Base-by-base conservation (phyloP, 176 grass and related monocot genomes). In the Oryza glaberrima region DNA sequence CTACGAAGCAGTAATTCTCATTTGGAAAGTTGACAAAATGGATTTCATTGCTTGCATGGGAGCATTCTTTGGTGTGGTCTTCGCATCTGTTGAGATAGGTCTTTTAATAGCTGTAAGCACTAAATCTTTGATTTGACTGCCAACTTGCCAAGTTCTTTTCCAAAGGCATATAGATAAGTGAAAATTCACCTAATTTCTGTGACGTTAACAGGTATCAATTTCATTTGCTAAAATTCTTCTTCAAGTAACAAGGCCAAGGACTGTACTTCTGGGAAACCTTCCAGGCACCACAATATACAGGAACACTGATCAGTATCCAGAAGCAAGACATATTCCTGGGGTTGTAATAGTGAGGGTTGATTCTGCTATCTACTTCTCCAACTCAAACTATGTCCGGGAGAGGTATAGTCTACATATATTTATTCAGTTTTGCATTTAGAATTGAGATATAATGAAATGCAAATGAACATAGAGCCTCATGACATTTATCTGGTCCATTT, bases 31-130 rank as follows among this genome's bases (percentile, higher is more conserved):
- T 58, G 96, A 99, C 72, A 99, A 99, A 63, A 84, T 99, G 66
- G 96, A 99, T 82, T 96, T 99, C 34, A 86, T 99, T 49, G 93
- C 96, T 17, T 99, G 93, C 81, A 96, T 96, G 91, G 96, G 96
- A 84, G 96, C 96, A 61, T 99, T 99, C 79, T 85, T 96, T 1
- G 96, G 96, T 49, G 93, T 96, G 44, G 78, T 99, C 43, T 96
- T 99, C 41, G 69, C 77, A 72, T 94, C 91, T 1, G 96, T 99
- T 17, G 96, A 99, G 81, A 94, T 94, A 77, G 96, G 96, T 61
- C 91, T 98, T 43, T 77, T 99, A 78, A 94, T 99, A 70, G 88
- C 96, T 72, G 96, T 99, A 99, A 92, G 88, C 69, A 85, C 14
- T 40, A 48, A 75, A 26, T 9, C 34, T 73, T 73, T 44, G 23